These are phyloP conservation scores for Didymella arachidicola DNA, from an alignment of 2,329 filamentous ascomycete genomes.

Conservation along the genomic window DNA sequence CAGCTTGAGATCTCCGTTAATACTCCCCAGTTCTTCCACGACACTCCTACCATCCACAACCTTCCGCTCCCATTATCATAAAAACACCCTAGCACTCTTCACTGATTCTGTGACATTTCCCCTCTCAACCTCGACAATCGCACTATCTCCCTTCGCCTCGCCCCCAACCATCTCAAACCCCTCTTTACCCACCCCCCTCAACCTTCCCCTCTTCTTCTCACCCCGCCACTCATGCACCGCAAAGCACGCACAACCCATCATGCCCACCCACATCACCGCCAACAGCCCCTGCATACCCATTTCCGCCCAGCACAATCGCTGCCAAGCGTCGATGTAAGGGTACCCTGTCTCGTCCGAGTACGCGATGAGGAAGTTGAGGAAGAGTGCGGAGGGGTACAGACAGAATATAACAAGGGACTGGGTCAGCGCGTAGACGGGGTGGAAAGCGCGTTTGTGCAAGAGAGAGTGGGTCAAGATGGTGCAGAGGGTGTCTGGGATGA, in stretches of 20 bases:
- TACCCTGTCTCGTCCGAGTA: neutral
- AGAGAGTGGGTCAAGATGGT: neutral
- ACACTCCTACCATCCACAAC: too few species aligned
- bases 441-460: neutral
- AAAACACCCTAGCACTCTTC: neutral
- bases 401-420: constrained; percentile 1
- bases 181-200: neutral
- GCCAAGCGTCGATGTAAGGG: neutral
- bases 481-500: neutral
- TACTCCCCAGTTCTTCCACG: neutral
- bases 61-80: neutral
- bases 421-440: constrained; percentile 1
- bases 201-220: neutral
- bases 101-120: neutral
- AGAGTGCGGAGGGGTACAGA: neutral
- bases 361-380: neutral
- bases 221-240: constrained; percentile 5
- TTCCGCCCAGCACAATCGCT: neutral
- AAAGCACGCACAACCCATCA: neutral
- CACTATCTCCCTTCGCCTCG: neutral
- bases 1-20: neutral
- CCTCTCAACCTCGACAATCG: neutral
- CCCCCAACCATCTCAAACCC: neutral
- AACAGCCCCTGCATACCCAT: constrained; percentile 7
- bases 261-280: neutral